Evolutionary conservation across 768 basidiomycete species (phyloP).

Genomic region (Hericium alpestre): DNA sequence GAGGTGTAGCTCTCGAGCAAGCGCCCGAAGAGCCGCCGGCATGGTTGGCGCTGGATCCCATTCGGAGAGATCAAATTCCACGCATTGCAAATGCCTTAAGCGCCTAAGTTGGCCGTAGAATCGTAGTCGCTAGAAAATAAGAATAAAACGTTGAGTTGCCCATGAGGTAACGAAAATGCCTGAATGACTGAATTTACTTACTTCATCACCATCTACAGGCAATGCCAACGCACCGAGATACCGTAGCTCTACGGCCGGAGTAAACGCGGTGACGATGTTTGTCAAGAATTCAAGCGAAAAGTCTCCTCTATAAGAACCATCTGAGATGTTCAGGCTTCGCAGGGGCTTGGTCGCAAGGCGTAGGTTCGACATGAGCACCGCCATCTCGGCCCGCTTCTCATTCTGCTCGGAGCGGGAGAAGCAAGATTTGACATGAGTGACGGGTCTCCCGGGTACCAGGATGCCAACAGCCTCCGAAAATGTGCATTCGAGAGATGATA

Average conservation of each 20-base stretch:
- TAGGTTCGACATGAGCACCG: slow-evolving; percentile 35
- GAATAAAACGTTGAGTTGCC: background rate
- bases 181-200: slow-evolving; percentile 16
- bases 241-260: slow-evolving; percentile 27
- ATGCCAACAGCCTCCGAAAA: slow-evolving; percentile 53
- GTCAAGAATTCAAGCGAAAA: slow-evolving; percentile 46
- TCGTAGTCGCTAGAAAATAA: slow-evolving; percentile 36
- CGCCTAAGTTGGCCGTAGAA: slow-evolving; percentile 53
- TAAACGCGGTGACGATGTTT: slow-evolving; percentile 25
- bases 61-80: slow-evolving; percentile 55
- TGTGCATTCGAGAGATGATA: slow-evolving; percentile 53
- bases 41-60: slow-evolving; percentile 52
- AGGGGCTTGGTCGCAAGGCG: slow-evolving; percentile 33
- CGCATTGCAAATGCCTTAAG: slow-evolving; percentile 37
- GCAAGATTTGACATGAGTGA: slow-evolving; percentile 58
- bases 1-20: slow-evolving; percentile 49
- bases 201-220: slow-evolving; percentile 46
- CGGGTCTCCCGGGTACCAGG: slow-evolving; percentile 46
- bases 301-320: slow-evolving; percentile 42
- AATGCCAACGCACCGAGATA: slow-evolving; percentile 59
- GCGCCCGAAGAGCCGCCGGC: slow-evolving; percentile 42
- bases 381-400: slow-evolving; percentile 46
- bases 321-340: slow-evolving; percentile 50
- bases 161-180: background rate
- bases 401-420: slow-evolving; percentile 41